Evolutionary conservation across 176 grass and related monocot species (phyloP).

Genomic region (Avena eriantha): DNA sequence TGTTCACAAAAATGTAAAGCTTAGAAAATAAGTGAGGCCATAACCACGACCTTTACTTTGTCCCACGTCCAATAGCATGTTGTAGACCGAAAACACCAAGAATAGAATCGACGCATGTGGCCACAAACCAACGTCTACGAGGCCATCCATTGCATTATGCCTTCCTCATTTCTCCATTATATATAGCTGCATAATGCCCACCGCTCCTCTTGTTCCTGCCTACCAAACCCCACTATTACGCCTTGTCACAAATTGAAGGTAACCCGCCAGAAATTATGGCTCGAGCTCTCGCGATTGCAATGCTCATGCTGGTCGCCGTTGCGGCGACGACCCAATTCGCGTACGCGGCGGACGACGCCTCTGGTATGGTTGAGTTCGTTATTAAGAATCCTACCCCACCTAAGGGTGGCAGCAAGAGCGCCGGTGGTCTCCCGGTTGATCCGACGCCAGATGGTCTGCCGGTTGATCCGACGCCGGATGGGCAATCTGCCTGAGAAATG

Average conservation of each 20-base stretch:
- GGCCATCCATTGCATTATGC: neutral
- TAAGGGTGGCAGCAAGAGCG: neutral
- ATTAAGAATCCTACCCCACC: conserved; percentile 23
- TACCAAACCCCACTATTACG: neutral
- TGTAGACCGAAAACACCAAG: neutral
- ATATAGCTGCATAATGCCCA: neutral
- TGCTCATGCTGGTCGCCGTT: neutral
- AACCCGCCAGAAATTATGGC: neutral
- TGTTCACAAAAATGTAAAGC: no score
- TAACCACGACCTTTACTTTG: neutral
- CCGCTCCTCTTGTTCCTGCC: neutral
- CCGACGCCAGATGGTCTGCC: conserved; percentile 33
- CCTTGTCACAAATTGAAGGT: neutral
- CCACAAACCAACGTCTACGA: neutral
- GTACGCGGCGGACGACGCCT: accelerated
- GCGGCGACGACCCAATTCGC: neutral
- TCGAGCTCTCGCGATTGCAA: neutral
- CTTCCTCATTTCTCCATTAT: neutral
- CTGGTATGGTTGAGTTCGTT: neutral
- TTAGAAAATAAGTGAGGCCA: neutral
- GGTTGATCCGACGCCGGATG: neutral
- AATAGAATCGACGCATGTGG: neutral
- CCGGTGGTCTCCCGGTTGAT: conserved; percentile 17
- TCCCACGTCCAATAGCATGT: neutral
- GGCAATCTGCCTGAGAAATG: neutral